Evolutionary conservation across 805 yeast genomes (phyloP).

Genomic region (Kuraishia piskuri): DNA sequence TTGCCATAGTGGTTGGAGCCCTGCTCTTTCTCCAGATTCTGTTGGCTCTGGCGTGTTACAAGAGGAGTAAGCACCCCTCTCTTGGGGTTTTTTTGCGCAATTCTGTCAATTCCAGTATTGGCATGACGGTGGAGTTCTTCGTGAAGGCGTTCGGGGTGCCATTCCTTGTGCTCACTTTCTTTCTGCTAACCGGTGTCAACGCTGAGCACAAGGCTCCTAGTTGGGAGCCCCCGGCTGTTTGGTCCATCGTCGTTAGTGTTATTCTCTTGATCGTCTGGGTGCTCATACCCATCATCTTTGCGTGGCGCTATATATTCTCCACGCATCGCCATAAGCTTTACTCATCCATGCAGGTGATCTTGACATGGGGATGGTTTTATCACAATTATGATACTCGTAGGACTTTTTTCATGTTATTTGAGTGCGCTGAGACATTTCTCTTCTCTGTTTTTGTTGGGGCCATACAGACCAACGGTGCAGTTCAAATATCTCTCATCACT

Average conservation of each 20-base stretch:
- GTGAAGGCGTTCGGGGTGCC: conserved; percentile 32
- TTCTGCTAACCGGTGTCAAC: conserved; percentile 9
- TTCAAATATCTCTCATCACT: conserved; percentile 32
- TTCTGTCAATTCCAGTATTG: neutral
- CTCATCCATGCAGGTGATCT: conserved; percentile 36
- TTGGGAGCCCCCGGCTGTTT: conserved; percentile 5
- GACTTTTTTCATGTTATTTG: conserved; percentile 29
- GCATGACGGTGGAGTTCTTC: conserved; percentile 15
- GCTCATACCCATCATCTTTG: conserved; percentile 23
- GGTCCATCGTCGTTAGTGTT: conserved; percentile 24
- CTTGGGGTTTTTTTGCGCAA: neutral
- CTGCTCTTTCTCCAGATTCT: neutral
- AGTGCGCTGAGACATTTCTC: conserved; percentile 22
- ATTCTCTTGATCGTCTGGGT: conserved; percentile 25
- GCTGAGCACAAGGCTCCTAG: conserved; percentile 8
- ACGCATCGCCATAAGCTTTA: conserved; percentile 24
- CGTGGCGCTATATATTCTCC: conserved; percentile 22
- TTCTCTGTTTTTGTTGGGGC: conserved; percentile 35
- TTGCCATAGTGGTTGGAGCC: neutral
- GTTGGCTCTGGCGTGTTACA: neutral
- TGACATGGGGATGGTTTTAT: conserved; percentile 38
- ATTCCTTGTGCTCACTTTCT: conserved; percentile 29
- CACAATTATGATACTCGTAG: conserved; percentile 33
- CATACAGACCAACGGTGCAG: conserved; percentile 32
- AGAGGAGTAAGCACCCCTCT: neutral